Base-by-base conservation (phyloP, 2,329 filamentous ascomycete genomes). In the Clonostachys solani region DNA sequence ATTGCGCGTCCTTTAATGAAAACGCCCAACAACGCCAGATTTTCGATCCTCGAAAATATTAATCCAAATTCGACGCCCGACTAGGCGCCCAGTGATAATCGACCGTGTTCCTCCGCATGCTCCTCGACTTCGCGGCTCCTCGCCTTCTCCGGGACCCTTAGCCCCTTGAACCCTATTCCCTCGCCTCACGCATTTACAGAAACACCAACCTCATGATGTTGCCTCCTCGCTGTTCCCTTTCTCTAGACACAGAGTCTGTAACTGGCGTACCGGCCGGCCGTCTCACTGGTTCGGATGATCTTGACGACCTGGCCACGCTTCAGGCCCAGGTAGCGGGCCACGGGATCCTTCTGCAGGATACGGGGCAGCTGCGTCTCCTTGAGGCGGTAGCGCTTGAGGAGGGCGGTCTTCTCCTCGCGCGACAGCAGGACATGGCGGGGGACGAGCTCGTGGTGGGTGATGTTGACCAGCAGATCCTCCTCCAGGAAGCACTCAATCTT, bases 341-440 rank as follows among this genome's bases (percentile, higher is more conserved):
- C 91, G 4, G 94, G 94, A 66, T 99, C 94, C 56, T 88, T 89
- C 55, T 88, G 81, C 67, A 96, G 82, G 59, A 99, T 96, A 48
- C 94, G 81, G 5, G 94, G 94, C 62, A 99, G 75, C 74, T 99
- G 94, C 10, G 90, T 96, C 78, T 99, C 94, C 82, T 96, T 97
- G 67, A 99, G 72, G 43, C 94, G 83, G 71, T 99, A 99, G 52
- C 94, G 79, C 71, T 91, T 84, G 50, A 99, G 77, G 60, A 99
- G 73, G 36, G 87, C 86, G 42, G 73, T 72, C 80, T 96, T 96
- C 76, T 99, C 94, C 60, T 95, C 90, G 42, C 84, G 80, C 60
- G 89, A 95, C 48, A 99, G 81, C 50, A 97, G 72, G 36, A 97
- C 85, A 64, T 99, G 94, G 65, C 88, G 91, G 41, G 94, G 94